Percentiles rank a stretch among this genome's conserved stretches.
These are phyloP conservation scores for Hypoxylon cercidicola DNA, from an alignment of 495 filamentous ascomycete genomes.

Conservation along the genomic window DNA sequence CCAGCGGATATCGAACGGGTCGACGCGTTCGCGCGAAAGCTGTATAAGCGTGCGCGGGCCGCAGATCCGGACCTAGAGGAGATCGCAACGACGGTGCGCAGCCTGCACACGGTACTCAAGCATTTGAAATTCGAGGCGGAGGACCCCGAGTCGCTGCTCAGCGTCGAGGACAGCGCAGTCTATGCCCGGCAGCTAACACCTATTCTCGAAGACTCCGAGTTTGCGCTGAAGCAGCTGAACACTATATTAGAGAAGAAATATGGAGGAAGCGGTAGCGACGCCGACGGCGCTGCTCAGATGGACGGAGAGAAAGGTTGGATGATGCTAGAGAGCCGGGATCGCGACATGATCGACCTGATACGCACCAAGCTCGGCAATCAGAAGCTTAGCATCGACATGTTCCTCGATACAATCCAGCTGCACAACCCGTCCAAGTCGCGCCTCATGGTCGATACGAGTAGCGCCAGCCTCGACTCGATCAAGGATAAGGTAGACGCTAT, in stretches of 20 bases:
- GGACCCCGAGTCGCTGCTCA: constrained; percentile 60
- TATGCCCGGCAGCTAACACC: constrained; percentile 56
- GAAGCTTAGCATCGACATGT: constrained; percentile 55
- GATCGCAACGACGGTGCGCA: constrained; percentile 51
- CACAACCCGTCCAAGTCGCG: constrained; percentile 52
- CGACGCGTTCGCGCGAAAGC: constrained; percentile 52
- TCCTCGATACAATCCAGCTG: constrained; percentile 59
- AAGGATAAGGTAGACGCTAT: constrained; percentile 63
- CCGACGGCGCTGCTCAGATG: constrained; percentile 28
- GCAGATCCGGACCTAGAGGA: constrained; percentile 53
- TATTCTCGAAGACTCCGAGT: constrained; percentile 61
- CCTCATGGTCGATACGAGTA: constrained; percentile 39
- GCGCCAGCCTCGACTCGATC: constrained; percentile 50
- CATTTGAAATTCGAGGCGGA: constrained; percentile 61
- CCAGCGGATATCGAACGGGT: constrained; percentile 53
- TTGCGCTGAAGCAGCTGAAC: constrained; percentile 59
- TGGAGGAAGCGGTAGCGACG: constrained; percentile 20
- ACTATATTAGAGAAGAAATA: constrained; percentile 55
- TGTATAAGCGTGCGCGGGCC: constrained; percentile 51
- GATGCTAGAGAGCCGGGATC: constrained; percentile 44
- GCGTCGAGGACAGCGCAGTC: constrained; percentile 44
- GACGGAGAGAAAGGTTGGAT: constrained; percentile 45
- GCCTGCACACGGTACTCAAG: constrained; percentile 58
- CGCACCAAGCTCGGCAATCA: constrained; percentile 51
- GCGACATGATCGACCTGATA: constrained; percentile 50